Conservation (phyloP, 176 grass and related monocot species). For the Bromus sterilis region DNA sequence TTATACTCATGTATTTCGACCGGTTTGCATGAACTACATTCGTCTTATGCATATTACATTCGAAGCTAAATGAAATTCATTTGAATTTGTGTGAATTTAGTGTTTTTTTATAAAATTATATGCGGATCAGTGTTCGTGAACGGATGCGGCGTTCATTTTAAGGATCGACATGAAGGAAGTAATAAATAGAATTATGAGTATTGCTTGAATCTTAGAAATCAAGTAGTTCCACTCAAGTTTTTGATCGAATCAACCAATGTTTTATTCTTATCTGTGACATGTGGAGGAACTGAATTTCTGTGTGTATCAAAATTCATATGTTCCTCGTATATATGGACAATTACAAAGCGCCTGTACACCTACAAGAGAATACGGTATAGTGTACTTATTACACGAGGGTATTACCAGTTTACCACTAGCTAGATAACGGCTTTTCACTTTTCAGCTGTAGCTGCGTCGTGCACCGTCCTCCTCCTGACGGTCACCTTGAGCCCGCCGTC, state of each 20-base stretch:
- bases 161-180: too few relatives aligned
- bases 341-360: conserved; percentile 25
- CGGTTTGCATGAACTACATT: too few relatives aligned
- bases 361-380: neutral
- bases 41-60: too few relatives aligned
- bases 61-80: too few relatives aligned
- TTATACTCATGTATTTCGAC: too few relatives aligned
- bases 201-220: too few relatives aligned
- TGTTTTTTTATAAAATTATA: too few relatives aligned
- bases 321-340: conserved; percentile 17
- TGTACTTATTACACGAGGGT: conserved; percentile 7
- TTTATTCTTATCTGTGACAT: too few relatives aligned
- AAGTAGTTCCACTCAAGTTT: neutral
- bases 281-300: neutral
- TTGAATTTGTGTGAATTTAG: too few relatives aligned
- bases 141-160: too few relatives aligned
- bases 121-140: too few relatives aligned
- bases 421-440: conserved; percentile 9
- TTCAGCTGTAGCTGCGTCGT: neutral
- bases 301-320: conserved; percentile 22
- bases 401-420: neutral
- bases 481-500: conserved; percentile 55
- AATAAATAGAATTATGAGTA: too few relatives aligned
- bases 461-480: conserved; percentile 29
- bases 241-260: neutral